Conservation (phyloP, 768 basidiomycete genomes). For the Phylloporus sp. region DNA sequence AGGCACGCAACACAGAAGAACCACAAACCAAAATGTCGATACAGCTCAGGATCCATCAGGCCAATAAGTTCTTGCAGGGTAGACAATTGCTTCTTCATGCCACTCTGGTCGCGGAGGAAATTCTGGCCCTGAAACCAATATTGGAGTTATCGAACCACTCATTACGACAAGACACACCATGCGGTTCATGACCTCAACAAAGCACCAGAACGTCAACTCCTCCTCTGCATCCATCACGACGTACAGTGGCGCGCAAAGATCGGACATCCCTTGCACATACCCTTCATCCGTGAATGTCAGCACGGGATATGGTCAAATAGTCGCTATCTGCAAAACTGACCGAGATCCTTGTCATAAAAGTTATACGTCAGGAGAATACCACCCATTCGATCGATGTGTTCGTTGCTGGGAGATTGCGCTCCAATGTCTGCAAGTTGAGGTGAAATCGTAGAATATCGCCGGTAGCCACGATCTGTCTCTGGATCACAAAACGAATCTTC, state of each 20-base stretch:
- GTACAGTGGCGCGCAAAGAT: conserved; percentile 90
- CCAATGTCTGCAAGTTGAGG: conserved; percentile 70
- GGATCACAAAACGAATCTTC: conserved; percentile 36
- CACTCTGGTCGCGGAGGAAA: conserved; percentile 93
- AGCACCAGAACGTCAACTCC: conserved; percentile 93
- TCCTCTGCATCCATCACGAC: conserved; percentile 88
- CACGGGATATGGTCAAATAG: background rate
- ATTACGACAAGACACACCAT: conserved; percentile 57
- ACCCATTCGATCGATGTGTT: conserved; percentile 86
- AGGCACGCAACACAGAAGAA: background rate
- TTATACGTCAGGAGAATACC: conserved; percentile 88
- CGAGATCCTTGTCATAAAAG: conserved; percentile 82
- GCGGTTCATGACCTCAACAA: conserved; percentile 89
- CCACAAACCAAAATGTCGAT: conserved; percentile 73
- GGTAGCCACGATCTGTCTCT: conserved; percentile 48
- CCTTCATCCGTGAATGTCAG: conserved; percentile 42
- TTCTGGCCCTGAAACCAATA: conserved; percentile 71
- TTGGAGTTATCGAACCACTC: conserved; percentile 4
- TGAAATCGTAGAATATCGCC: conserved; percentile 67
- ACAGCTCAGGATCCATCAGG: conserved; percentile 94
- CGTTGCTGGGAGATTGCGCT: conserved; percentile 83
- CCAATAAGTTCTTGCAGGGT: conserved; percentile 86
- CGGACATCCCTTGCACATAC: conserved; percentile 99
- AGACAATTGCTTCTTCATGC: conserved; percentile 92
- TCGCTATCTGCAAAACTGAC: conserved; percentile 39